Evolutionary conservation across 2,329 filamentous ascomycete genomes (phyloP).

Genomic region (Colletotrichum ledebouriae): DNA sequence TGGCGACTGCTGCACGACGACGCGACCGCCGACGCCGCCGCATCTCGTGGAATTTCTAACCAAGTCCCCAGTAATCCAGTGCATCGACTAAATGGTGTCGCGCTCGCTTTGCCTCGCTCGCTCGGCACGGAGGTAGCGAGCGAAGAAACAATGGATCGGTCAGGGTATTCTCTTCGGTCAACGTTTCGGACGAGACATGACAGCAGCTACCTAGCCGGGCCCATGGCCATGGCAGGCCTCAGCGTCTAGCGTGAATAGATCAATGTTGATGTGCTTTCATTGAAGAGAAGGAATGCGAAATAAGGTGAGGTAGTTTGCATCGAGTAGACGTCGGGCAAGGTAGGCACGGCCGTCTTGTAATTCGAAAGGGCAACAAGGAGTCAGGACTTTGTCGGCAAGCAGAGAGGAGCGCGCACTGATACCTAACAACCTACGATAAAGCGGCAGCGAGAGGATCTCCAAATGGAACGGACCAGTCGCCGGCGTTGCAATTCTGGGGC

Average conservation of each 20-base stretch:
- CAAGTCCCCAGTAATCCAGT: no score
- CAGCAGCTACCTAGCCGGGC: neutral
- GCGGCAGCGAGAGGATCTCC: conserved; percentile 10
- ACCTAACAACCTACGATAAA: neutral
- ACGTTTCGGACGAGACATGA: neutral
- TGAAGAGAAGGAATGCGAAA: conserved; percentile 14
- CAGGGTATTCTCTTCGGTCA: neutral
- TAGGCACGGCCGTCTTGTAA: conserved; percentile 12
- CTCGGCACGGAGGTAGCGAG: neutral
- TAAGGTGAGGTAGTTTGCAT: conserved; percentile 12
- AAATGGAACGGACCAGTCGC: conserved; percentile 20
- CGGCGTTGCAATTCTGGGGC: conserved; percentile 25
- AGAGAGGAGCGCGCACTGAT: conserved; percentile 7
- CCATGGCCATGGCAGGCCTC: neutral
- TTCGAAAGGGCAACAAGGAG: conserved; percentile 8
- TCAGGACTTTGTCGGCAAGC: neutral
- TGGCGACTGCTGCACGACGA: neutral
- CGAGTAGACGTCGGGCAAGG: conserved; percentile 2
- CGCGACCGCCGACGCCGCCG: no score
- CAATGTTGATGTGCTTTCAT: neutral
- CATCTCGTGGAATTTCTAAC: no score
- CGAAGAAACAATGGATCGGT: conserved; percentile 1
- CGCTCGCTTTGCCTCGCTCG: no score
- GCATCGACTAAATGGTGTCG: no score
- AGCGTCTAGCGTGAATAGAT: neutral